Base-by-base conservation (phyloP, 2,329 filamentous ascomycete genomes). In the Onygenales sp. region DNA sequence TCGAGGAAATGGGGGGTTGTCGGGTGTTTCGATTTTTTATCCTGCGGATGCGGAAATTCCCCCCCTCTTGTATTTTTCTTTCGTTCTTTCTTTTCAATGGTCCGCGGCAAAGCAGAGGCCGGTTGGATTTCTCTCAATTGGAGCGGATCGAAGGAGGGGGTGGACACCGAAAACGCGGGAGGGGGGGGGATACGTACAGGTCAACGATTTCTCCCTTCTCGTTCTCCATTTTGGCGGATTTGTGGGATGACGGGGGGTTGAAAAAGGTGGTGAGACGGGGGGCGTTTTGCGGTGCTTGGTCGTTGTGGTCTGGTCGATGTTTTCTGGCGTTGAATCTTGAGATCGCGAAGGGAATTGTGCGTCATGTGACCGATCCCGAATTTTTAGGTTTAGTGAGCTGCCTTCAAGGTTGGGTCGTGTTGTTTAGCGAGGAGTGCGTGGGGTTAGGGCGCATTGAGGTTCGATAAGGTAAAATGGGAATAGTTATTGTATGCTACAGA, bases 141-240 rank as follows among this genome's bases (percentile, higher is more conserved):
- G 33, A 21, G 17, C 17, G 17, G 21, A 27, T 27, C 21, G 21
- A 27, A 17, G 36, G 13, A 49, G 46, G 6, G 34, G 34, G 34
- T 14, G 46, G 21, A 31, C 11, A 39, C 45, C 33, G 27, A 2
- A n/a, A 39, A 13, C 21, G 21, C 21, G 21, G 21, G 21, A 27
- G 21, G 21, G 21, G 36, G 10, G 51, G 46, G 54, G 45, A 48
- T 64, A 77, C 86, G 78, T 85, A 95, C 89, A 95, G 90, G 81
- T 97, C 92, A 77, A 97, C 93, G 80, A 96, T 91, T 79, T 97
- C 90, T 81, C 92, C 92, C 81, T 90, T 90, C 83, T 97, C 93
- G 90, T 98, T 98, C 85, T 98, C 93, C 93, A 97, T 98, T 79
- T 83, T 91, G 72, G 67, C 70, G 69, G 67, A 66, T 65, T 69